Evolutionary conservation across 345 rosid species (phyloP).

Genomic region (Heritiera fomes): DNA sequence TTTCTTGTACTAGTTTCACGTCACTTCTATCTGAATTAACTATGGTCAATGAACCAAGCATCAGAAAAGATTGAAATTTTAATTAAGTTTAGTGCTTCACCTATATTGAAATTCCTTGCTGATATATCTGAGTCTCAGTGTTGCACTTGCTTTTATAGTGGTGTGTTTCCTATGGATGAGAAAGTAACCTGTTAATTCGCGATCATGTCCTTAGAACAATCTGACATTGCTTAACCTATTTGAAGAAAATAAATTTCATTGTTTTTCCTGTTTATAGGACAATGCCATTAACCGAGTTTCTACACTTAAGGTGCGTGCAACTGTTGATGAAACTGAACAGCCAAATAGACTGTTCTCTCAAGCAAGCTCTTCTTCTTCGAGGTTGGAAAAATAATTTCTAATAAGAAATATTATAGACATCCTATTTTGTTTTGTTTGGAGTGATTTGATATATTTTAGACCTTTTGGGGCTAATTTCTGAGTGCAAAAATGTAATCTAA

Average conservation of each 20-base stretch:
- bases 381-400: too few relatives aligned
- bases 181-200: neutral
- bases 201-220: neutral
- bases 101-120: neutral
- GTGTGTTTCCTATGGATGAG: neutral
- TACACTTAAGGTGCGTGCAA: conserved; percentile 26
- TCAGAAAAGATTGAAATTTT: neutral
- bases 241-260: neutral
- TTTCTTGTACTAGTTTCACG: neutral
- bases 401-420: too few relatives aligned
- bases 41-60: neutral
- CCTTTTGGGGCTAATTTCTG: too few relatives aligned
- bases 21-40: neutral
- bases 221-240: too few relatives aligned
- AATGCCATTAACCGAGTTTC: too few relatives aligned
- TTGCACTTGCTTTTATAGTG: neutral
- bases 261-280: neutral
- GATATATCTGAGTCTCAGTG: neutral
- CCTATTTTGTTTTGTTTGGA: too few relatives aligned
- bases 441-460: too few relatives aligned
- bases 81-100: neutral
- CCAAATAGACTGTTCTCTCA: conserved; percentile 26
- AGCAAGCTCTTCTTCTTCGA: too few relatives aligned
- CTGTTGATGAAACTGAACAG: conserved; percentile 62
- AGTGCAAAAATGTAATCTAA: too few relatives aligned